A percentile compares a stretch with the other conserved stretches of the same genome.
Evolutionary conservation across 257 asterid genomes (phyloP).

Genomic region (Coffea canephora): DNA sequence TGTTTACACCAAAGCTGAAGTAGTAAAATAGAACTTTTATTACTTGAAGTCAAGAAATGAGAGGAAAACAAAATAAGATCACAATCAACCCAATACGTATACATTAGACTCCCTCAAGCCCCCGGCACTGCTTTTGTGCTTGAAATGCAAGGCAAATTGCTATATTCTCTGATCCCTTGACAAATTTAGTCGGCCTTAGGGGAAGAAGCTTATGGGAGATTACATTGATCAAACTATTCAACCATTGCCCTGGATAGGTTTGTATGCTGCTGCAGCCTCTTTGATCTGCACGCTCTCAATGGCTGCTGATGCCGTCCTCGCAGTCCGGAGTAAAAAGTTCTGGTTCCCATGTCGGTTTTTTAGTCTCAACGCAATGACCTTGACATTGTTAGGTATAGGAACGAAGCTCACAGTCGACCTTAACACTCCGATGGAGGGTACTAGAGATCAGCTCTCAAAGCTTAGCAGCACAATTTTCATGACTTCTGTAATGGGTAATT

Average conservation of each 20-base stretch:
- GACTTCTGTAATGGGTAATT: constrained; percentile 23
- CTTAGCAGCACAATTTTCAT: constrained; percentile 20
- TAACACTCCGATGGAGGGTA: background rate
- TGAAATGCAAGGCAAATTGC: too few relatives aligned
- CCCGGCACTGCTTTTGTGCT: too few relatives aligned
- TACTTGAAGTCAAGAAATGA: too few relatives aligned
- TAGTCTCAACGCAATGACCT: constrained; percentile 24
- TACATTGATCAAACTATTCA: background rate
- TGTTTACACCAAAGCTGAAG: too few relatives aligned
- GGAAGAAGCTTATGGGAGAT: too few relatives aligned
- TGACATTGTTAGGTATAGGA: constrained; percentile 22
- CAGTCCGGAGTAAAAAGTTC: constrained; percentile 14
- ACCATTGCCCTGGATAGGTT: constrained; percentile 26
- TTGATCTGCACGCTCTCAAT: constrained; percentile 19
- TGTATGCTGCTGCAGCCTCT: constrained; percentile 26
- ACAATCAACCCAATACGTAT: too few relatives aligned
- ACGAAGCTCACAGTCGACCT: constrained; percentile 25
- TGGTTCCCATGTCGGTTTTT: constrained; percentile 33
- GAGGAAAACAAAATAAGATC: too few relatives aligned
- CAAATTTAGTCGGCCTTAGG: too few relatives aligned
- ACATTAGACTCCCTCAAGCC: too few relatives aligned
- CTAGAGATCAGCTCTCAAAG: constrained; percentile 27
- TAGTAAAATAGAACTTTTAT: too few relatives aligned
- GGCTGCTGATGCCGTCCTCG: constrained; percentile 22
- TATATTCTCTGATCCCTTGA: too few relatives aligned